These are phyloP conservation scores for Cystobasidium onofrii DNA, from an alignment of 768 basidiomycete species.

Conservation along the genomic window DNA sequence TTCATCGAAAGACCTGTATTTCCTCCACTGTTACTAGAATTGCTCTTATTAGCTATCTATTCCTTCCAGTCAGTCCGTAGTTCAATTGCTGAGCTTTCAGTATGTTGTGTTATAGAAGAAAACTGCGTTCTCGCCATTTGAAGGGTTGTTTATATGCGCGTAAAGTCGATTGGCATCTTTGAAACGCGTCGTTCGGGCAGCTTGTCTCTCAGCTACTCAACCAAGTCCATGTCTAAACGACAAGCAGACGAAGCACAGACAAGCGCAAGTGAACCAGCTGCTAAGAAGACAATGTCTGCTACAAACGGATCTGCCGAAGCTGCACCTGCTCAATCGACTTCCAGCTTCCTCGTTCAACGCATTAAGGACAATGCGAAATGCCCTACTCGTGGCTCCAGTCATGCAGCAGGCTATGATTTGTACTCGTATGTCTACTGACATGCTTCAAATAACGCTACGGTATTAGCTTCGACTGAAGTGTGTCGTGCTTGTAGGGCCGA, in stretches of 20 bases:
- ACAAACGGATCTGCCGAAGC: not conserved
- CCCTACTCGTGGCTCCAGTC: slow-evolving; percentile 74
- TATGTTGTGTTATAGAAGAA: no score
- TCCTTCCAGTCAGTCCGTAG: no score
- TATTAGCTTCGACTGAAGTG: not conserved
- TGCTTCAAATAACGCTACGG: not conserved
- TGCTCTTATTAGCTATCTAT: no score
- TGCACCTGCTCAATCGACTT: slow-evolving; percentile 4
- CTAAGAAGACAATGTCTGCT: not conserved
- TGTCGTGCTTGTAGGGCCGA: slow-evolving; percentile 59
- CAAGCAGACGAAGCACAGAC: not conserved
- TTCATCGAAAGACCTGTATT: no score
- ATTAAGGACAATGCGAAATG: slow-evolving; percentile 70
- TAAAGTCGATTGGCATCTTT: not conserved
- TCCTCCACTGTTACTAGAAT: no score
- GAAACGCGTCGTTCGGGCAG: not conserved
- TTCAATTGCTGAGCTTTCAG: no score
- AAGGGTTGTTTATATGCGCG: no score
- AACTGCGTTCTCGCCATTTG: no score
- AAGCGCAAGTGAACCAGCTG: not conserved
- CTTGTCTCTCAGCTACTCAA: not conserved
- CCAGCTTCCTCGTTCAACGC: slow-evolving; percentile 66
- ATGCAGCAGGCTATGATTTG: slow-evolving; percentile 90
- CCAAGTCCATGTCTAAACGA: not conserved
- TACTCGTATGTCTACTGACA: slow-evolving; percentile 58